These are phyloP conservation scores for Lepidium sativum DNA, from an alignment of 345 rosid genomes.

Conservation along the genomic window DNA sequence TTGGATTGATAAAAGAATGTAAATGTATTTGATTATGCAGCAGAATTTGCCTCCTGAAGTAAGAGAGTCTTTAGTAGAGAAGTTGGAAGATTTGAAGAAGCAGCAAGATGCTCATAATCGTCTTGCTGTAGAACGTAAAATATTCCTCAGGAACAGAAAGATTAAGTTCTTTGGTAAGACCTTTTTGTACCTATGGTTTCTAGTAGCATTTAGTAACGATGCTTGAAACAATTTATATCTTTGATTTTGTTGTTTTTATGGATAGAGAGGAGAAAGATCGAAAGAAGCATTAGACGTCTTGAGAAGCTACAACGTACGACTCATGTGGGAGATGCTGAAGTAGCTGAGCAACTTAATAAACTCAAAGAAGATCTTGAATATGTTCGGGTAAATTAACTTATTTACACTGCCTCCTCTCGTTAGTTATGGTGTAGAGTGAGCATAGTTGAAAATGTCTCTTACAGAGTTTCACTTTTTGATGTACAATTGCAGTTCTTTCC, in stretches of 20 bases:
- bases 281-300: conserved; percentile 76
- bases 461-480: neutral
- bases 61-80: conserved; percentile 61
- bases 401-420: neutral
- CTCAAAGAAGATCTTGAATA: conserved; percentile 98
- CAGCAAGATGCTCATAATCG: conserved; percentile 84
- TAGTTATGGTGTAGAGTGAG: neutral
- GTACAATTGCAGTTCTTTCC: conserved; percentile 71
- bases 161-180: conserved; percentile 82
- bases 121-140: conserved; percentile 76
- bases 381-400: conserved; percentile 54
- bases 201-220: neutral
- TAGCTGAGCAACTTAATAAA: conserved; percentile 60
- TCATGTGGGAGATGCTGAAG: conserved; percentile 58
- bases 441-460: neutral
- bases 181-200: neutral
- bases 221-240: neutral
- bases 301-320: conserved; percentile 83
- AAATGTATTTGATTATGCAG: neutral
- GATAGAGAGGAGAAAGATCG: conserved; percentile 87
- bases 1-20: neutral
- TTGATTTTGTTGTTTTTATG: neutral
- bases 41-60: conserved; percentile 72
- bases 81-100: conserved; percentile 67
- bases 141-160: conserved; percentile 83